These are phyloP conservation scores for Hyphodiscus sp. DNA, from an alignment of 2,329 filamentous ascomycete species.

Conservation along the genomic window DNA sequence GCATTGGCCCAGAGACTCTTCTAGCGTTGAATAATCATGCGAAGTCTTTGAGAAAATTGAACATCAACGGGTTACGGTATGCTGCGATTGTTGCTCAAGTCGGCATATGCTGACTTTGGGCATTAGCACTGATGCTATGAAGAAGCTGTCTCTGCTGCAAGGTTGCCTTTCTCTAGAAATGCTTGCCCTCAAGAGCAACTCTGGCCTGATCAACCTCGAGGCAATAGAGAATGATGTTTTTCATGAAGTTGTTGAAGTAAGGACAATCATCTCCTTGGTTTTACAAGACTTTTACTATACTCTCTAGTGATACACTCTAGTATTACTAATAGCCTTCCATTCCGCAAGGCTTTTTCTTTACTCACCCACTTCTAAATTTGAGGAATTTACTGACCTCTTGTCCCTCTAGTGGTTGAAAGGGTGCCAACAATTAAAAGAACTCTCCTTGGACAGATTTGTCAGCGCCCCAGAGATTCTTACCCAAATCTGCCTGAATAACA, in stretches of 20 bases:
- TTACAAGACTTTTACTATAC: too few species aligned
- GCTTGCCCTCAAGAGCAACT: conserved; percentile 39
- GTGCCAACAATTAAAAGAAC: conserved; percentile 43
- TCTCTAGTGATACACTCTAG: too few species aligned
- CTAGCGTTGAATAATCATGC: conserved; percentile 45
- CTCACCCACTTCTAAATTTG: too few species aligned
- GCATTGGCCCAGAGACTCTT: conserved; percentile 48
- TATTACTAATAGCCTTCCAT: too few species aligned
- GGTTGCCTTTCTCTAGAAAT: conserved; percentile 42
- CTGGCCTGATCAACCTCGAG: conserved; percentile 40
- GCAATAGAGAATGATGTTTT: conserved; percentile 46
- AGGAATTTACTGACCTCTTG: too few species aligned
- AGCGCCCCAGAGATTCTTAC: conserved; percentile 47
- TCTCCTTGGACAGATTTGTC: conserved; percentile 45
- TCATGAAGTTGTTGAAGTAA: conserved; percentile 36
- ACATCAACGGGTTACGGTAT: conserved; percentile 37
- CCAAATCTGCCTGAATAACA: conserved; percentile 39
- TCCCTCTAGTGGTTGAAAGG: conserved; percentile 41
- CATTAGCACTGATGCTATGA: conserved; percentile 38
- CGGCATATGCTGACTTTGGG: not conserved
- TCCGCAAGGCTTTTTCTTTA: too few species aligned
- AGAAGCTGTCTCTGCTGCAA: conserved; percentile 41
- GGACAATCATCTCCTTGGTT: too few species aligned
- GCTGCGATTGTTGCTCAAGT: too few species aligned
- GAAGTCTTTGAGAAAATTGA: conserved; percentile 47